A percentile compares a stretch with the other conserved stretches of the same genome.
Evolutionary conservation across 1,284 basidiomycete species (phyloP).

Genomic region (Boletus subluridellus): DNA sequence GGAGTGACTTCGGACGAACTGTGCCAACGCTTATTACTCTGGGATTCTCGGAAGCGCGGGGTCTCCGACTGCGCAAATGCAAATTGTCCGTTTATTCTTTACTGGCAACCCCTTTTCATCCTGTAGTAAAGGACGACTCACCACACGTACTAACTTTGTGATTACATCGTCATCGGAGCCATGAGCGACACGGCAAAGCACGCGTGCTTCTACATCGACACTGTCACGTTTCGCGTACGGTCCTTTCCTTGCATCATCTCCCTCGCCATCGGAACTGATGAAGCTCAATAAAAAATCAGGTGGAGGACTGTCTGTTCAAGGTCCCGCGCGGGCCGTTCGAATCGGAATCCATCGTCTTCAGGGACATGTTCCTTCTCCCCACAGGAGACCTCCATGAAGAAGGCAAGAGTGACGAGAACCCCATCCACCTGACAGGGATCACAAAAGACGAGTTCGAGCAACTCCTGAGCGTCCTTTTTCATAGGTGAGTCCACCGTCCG

Average conservation of each 20-base stretch:
- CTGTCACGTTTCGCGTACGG: slow-evolving; percentile 13
- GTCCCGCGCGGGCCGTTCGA: slow-evolving; percentile 10
- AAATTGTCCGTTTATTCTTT: not conserved
- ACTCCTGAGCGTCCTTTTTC: slow-evolving; percentile 10
- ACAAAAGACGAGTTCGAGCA: slow-evolving; percentile 13
- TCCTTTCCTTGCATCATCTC: not conserved
- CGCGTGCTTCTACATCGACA: slow-evolving; percentile 12
- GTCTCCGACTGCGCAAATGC: not conserved
- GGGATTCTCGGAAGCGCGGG: not conserved
- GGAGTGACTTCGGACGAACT: not conserved
- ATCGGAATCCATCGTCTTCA: slow-evolving; percentile 8
- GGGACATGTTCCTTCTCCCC: slow-evolving; percentile 13
- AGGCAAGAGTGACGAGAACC: slow-evolving; percentile 11
- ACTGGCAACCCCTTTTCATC: not conserved
- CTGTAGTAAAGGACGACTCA: not conserved
- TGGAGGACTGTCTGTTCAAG: slow-evolving; percentile 14
- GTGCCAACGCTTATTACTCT: too few species aligned
- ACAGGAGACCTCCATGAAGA: not conserved
- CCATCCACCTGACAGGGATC: slow-evolving; percentile 10
- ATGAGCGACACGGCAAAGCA: slow-evolving; percentile 4
- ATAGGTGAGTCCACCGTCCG: slow-evolving; percentile 1
- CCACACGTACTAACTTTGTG: not conserved
- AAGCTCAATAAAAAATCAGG: not conserved
- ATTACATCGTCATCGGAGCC: not conserved
- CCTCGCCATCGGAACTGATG: not conserved